Conservation (phyloP, 202 grass and related monocot species). For the Schoenoplectus triqueter region DNA sequence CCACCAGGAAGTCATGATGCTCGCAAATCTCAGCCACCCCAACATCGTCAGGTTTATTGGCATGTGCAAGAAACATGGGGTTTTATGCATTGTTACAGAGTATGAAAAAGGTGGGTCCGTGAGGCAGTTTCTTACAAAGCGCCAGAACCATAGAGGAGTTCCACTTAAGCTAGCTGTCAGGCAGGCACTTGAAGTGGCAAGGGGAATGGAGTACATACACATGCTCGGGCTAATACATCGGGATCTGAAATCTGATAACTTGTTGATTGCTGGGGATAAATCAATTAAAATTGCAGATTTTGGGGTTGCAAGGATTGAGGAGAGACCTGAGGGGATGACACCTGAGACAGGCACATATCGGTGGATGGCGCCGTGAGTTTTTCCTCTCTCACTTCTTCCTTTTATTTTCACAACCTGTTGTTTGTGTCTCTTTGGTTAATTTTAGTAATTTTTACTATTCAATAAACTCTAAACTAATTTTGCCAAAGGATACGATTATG, state of each 20-base stretch:
- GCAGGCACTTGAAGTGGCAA: conserved; percentile 67
- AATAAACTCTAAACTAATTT: background rate
- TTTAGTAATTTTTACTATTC: background rate
- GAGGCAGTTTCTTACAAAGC: conserved; percentile 60
- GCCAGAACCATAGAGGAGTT: conserved; percentile 59
- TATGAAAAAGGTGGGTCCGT: conserved; percentile 80
- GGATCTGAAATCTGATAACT: conserved; percentile 81
- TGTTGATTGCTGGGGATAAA: conserved; percentile 69
- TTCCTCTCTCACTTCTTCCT: background rate
- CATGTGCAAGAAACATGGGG: conserved; percentile 66
- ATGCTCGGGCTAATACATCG: conserved; percentile 65
- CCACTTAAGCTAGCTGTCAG: conserved; percentile 60
- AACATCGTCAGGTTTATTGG: conserved; percentile 81
- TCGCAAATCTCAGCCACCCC: conserved; percentile 59
- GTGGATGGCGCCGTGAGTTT: conserved; percentile 88
- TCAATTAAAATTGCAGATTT: conserved; percentile 88
- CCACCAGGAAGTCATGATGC: conserved; percentile 73
- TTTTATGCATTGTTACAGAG: conserved; percentile 83
- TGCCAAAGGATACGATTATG: too few relatives aligned
- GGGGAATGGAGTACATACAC: conserved; percentile 71
- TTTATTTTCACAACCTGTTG: background rate
- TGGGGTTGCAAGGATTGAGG: conserved; percentile 75
- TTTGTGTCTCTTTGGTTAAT: conserved; percentile 4
- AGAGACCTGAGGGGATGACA: conserved; percentile 76
- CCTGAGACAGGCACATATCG: conserved; percentile 80